phyloP scores from a whole-genome alignment of 2,329 filamentous ascomycete species.

The Trichoderma hamatum region DNA sequence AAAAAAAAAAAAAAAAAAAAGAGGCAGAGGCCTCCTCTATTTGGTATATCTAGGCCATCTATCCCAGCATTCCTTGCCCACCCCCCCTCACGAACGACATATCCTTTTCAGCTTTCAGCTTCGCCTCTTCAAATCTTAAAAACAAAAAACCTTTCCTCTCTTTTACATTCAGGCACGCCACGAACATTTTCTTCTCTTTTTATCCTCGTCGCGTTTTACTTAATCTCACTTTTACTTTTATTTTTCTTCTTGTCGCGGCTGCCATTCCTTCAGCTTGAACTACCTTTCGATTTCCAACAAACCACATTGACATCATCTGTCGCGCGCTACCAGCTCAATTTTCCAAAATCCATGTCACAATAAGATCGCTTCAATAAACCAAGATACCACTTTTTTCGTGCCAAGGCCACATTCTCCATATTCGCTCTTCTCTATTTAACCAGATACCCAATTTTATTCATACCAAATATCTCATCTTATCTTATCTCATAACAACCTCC shows the following conservation, averaged over 20 bases:
- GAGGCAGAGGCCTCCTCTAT: constrained; percentile 10
- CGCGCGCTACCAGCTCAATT: background rate
- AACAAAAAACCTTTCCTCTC: background rate
- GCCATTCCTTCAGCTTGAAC: background rate
- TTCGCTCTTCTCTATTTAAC: background rate
- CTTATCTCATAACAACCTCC: background rate
- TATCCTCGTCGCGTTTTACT: background rate
- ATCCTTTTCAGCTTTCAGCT: background rate
- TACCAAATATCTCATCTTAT: background rate
- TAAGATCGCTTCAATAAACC: background rate
- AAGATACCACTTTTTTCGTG: background rate
- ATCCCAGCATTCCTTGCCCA: background rate
- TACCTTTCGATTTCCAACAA: background rate
- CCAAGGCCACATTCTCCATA: background rate
- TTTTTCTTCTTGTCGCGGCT: background rate
- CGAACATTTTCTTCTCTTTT: background rate
- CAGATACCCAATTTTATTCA: background rate
- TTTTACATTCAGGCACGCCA: background rate
- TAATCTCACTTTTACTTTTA: background rate
- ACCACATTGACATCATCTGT: constrained; percentile 8
- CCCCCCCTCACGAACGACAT: background rate
- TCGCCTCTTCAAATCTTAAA: background rate
- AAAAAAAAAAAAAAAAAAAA: background rate
- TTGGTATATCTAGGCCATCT: background rate
- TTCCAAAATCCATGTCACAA: background rate